phyloP scores from a whole-genome alignment of 352 stramenopile species.

The Globisporangium paroecandrum region DNA sequence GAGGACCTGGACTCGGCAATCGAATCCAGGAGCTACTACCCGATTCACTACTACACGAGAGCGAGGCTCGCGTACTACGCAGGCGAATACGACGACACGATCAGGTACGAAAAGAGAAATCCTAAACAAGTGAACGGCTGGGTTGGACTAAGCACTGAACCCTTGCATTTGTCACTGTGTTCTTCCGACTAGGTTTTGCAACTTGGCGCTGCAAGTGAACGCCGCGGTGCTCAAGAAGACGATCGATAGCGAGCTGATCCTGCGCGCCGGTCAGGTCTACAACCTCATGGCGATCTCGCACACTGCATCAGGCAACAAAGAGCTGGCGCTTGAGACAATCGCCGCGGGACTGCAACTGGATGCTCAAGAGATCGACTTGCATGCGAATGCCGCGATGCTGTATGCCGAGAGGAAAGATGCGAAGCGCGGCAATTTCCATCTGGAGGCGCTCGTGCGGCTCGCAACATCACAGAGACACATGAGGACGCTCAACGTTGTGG shows the following conservation, averaged over 20 bases:
- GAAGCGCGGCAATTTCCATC: conserved; percentile 21
- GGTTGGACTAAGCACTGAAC: not conserved
- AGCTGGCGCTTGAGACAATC: conserved; percentile 32
- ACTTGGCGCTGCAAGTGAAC: conserved; percentile 29
- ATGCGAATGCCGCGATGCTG: conserved; percentile 48
- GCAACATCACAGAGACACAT: conserved; percentile 21
- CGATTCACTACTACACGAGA: conserved; percentile 40
- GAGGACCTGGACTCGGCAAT: conserved; percentile 36
- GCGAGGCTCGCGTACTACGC: conserved; percentile 33
- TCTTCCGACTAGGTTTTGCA: conserved; percentile 5
- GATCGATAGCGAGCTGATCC: conserved; percentile 40
- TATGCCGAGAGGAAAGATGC: conserved; percentile 21
- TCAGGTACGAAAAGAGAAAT: conserved; percentile 11
- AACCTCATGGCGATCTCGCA: conserved; percentile 49
- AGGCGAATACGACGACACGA: conserved; percentile 31
- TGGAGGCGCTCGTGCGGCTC: conserved; percentile 20
- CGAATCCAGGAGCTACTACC: conserved; percentile 23
- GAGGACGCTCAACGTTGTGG: conserved; percentile 21
- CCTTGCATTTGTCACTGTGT: not conserved
- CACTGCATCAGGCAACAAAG: conserved; percentile 21
- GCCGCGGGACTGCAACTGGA: conserved; percentile 32
- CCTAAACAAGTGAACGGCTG: not conserved
- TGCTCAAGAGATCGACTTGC: conserved; percentile 34
- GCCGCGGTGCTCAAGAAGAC: conserved; percentile 24
- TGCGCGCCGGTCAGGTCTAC: conserved; percentile 31